Base-by-base conservation (phyloP, 2,329 filamentous ascomycete species). In the Talaromyces sp. region DNA sequence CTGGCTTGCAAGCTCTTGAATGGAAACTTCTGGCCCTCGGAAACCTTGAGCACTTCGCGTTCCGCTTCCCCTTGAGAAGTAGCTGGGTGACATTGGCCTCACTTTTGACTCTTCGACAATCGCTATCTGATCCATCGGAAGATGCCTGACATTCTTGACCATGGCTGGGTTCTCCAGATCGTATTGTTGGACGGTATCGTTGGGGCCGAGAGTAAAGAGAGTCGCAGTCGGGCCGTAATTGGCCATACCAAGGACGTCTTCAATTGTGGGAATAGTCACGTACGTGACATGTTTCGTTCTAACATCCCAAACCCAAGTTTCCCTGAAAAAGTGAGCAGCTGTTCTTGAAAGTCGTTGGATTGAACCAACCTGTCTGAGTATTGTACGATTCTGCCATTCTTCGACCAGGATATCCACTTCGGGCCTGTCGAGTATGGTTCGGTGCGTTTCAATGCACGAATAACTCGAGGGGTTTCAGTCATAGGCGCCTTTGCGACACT, bases 401-500 rank as follows among this genome's bases (percentile, higher is more conserved):
- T 98, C 0, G 95, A 98, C 95, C 95, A 99, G 22, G 89, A 90
- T 83, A 97, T 93, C 95, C 95, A 99, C 75, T 96, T 97, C 43
- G 91, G 90, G 1, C 92, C 92, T 2, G 87, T 80, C 39, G 87
- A 81, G 69, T 86, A 88, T 69, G 65, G 58, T 67, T 97, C 93
- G 8, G 88, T 88, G 71, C 91, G 86, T 76, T 92, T 94, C 58
- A 99, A 81, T 33, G 96, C 89, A 68, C 95, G 86, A 66, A 98
- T 96, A 8, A 97, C 90, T 73, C 93, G 94, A 41, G 93, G 93
- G 19, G 89, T 85, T 70, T 97, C 90, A 57, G 71, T 85, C 78
- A 75, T 88, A 84, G 75, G 89, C 82, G 66, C 86, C 78, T 98
- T 99, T 22, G 94, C 88, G 62, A 99, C 90, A 73, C 95, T 99